phyloP scores from a whole-genome alignment of 1,284 basidiomycete species.

The Gastroboletus turbinatus region DNA sequence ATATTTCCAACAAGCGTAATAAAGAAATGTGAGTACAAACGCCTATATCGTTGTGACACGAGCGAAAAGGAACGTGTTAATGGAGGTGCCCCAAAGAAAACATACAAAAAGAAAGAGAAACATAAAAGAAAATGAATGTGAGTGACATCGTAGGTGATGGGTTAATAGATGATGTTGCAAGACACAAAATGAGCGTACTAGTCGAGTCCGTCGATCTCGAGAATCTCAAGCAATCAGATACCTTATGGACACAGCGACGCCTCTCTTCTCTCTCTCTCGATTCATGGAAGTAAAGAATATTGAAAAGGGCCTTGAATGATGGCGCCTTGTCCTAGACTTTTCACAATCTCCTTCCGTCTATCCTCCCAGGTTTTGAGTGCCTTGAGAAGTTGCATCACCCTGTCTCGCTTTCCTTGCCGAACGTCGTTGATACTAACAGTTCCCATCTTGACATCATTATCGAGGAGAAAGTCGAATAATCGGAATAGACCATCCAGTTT shows the following conservation, averaged over 20 bases:
- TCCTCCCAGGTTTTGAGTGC: conserved; percentile 80
- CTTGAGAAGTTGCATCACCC: conserved; percentile 74
- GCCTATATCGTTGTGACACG: background rate
- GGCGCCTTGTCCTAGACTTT: conserved; percentile 46
- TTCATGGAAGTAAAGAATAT: background rate
- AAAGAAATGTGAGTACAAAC: conserved; percentile 13
- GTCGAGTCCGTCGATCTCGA: conserved; percentile 10
- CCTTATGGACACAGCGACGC: background rate
- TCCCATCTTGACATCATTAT: conserved; percentile 86
- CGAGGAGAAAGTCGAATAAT: conserved; percentile 85
- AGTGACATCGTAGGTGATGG: background rate
- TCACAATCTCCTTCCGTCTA: conserved; percentile 55
- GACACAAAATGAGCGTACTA: conserved; percentile 21
- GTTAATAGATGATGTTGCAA: conserved; percentile 9
- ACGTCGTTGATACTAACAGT: conserved; percentile 90
- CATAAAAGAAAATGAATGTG: conserved; percentile 5
- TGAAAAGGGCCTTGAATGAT: background rate
- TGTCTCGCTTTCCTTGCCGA: conserved; percentile 73
- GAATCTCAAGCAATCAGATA: conserved; percentile 4
- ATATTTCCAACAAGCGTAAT: conserved; percentile 6
- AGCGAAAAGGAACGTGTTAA: conserved; percentile 8
- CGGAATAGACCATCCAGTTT: conserved; percentile 85
- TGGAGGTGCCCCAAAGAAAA: conserved; percentile 5
- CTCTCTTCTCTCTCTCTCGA: background rate
- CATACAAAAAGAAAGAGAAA: background rate